Percentiles rank a stretch among this genome's conserved stretches.
phyloP scores from a whole-genome alignment of 2,329 filamentous ascomycete genomes.

The Cercospora sp. region DNA sequence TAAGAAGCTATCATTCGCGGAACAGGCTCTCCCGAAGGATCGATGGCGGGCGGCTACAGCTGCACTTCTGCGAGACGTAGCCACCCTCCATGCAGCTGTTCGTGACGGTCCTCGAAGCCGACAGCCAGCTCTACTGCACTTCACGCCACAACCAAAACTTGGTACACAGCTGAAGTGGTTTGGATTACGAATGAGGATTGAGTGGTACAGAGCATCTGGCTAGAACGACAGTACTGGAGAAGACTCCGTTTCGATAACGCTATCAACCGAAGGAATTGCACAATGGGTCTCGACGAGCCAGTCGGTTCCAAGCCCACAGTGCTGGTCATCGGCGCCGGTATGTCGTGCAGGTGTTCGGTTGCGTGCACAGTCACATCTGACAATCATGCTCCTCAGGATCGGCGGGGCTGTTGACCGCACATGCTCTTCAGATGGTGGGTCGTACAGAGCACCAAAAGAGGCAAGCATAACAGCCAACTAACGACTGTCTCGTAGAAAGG shows the following conservation, averaged over 20 bases:
- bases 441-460: not conserved
- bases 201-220: not conserved
- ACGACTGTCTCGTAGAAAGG: conserved; percentile 16
- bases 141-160: not conserved
- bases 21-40: not conserved
- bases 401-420: conserved; percentile 26
- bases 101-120: not conserved
- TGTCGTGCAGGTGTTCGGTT: conserved; percentile 7
- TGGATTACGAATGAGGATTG: not conserved
- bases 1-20: not conserved
- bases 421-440: conserved; percentile 25
- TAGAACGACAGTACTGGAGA: not conserved
- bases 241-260: not conserved
- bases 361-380: conserved; percentile 10
- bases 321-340: conserved; percentile 24
- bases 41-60: not conserved
- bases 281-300: conserved; percentile 9
- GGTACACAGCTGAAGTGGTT: not conserved
- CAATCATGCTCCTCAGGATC: conserved; percentile 17
- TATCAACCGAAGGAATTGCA: not conserved
- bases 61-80: not conserved
- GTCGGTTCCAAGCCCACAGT: conserved; percentile 15
- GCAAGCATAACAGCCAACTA: not conserved
- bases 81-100: not conserved
- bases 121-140: not conserved